phyloP scores from a whole-genome alignment of 352 stramenopile species.

The Pilasporangium apinafurcum region DNA sequence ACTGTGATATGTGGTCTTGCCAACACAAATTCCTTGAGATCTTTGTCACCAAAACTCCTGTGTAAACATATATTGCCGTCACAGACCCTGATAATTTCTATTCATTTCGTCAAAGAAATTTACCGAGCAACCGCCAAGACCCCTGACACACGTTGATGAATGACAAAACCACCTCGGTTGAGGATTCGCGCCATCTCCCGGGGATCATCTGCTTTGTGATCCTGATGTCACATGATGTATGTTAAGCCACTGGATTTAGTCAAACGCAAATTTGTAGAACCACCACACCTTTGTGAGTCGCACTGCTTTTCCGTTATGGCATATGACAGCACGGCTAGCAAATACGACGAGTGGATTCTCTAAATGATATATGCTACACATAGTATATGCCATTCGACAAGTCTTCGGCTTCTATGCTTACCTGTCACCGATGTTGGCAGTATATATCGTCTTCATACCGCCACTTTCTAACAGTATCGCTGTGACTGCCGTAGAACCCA shows the following conservation, averaged over 20 bases:
- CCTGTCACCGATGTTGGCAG: slow-evolving; percentile 75
- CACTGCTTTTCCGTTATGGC: slow-evolving; percentile 37
- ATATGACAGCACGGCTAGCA: slow-evolving; percentile 59
- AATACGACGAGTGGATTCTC: neutral
- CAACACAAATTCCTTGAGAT: slow-evolving; percentile 67
- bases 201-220: slow-evolving; percentile 66
- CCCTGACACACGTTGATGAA: slow-evolving; percentile 60
- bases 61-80: neutral
- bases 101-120: neutral
- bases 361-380: neutral
- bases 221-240: slow-evolving; percentile 8
- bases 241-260: neutral
- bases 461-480: slow-evolving; percentile 43
- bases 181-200: slow-evolving; percentile 52
- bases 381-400: neutral
- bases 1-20: slow-evolving; percentile 34
- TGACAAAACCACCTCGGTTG: slow-evolving; percentile 58
- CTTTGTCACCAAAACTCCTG: slow-evolving; percentile 75
- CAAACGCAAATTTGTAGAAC: too few species aligned
- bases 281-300: slow-evolving; percentile 49
- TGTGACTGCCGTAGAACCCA: slow-evolving; percentile 57
- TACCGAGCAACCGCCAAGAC: slow-evolving; percentile 72
- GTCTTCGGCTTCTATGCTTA: too few species aligned
- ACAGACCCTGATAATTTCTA: neutral
- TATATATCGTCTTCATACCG: slow-evolving; percentile 33